These are phyloP conservation scores for Cordia subcordata DNA, from an alignment of 257 asterid species.

Conservation along the genomic window DNA sequence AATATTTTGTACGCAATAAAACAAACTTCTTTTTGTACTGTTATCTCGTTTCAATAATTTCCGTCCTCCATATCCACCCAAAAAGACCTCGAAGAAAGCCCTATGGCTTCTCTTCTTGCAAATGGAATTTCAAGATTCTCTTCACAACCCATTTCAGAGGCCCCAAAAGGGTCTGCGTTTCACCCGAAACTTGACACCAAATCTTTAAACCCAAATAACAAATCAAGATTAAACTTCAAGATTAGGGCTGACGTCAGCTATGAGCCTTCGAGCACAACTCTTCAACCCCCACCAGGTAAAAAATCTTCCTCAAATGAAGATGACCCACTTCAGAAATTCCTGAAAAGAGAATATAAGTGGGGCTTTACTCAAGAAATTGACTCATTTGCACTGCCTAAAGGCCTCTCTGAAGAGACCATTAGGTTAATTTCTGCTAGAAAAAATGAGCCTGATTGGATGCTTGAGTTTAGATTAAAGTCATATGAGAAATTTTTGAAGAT, in stretches of 20 bases:
- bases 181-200: slow-evolving; percentile 18
- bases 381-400: slow-evolving; percentile 80
- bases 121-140: slow-evolving; percentile 53
- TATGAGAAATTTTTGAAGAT: slow-evolving; percentile 55
- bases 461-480: slow-evolving; percentile 71
- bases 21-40: too few species aligned
- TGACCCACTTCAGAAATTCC: slow-evolving; percentile 64
- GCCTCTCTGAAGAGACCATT: slow-evolving; percentile 70
- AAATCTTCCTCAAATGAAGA: slow-evolving; percentile 39
- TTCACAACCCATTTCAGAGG: slow-evolving; percentile 45
- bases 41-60: too few species aligned
- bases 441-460: slow-evolving; percentile 85
- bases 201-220: slow-evolving; percentile 17
- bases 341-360: slow-evolving; percentile 82
- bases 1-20: too few species aligned
- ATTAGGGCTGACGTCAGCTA: slow-evolving; percentile 72
- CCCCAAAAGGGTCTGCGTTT: slow-evolving; percentile 25
- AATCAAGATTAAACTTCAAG: slow-evolving; percentile 37
- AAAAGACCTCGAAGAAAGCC: background rate
- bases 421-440: slow-evolving; percentile 76
- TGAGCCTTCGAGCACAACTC: slow-evolving; percentile 30
- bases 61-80: too few species aligned
- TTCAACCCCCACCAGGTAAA: slow-evolving; percentile 61
- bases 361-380: slow-evolving; percentile 85
- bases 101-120: slow-evolving; percentile 75